Conservation (phyloP, 768 basidiomycete species). For the Hypsizygus marmoreus region DNA sequence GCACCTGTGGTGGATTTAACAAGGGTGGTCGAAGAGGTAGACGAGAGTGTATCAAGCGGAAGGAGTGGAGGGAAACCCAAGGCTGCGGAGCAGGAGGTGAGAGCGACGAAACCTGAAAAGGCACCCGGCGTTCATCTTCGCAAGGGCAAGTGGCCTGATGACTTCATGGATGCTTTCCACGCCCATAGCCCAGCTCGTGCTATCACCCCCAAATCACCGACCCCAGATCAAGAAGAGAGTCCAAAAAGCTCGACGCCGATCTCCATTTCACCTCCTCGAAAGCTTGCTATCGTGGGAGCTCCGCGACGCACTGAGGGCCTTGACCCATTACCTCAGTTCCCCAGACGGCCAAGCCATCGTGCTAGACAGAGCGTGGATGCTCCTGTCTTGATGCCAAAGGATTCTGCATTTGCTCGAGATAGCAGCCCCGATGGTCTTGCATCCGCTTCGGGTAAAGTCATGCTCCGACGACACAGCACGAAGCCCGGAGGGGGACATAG, state of each 20-base stretch:
- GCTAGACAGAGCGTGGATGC: conserved; percentile 65
- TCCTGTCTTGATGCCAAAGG: conserved; percentile 50
- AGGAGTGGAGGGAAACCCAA: conserved; percentile 27
- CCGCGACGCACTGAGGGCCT: conserved; percentile 45
- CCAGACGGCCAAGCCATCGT: conserved; percentile 63
- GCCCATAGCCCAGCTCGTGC: conserved; percentile 30
- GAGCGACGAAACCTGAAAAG: conserved; percentile 28
- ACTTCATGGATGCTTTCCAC: conserved; percentile 67
- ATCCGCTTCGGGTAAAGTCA: conserved; percentile 40
- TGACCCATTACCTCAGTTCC: conserved; percentile 49
- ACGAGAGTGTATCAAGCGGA: conserved; percentile 53
- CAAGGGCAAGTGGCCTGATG: conserved; percentile 85
- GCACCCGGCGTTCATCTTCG: conserved; percentile 55
- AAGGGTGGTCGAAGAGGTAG: conserved; percentile 73
- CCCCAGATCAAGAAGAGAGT: conserved; percentile 24
- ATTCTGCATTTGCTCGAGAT: conserved; percentile 50
- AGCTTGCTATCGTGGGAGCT: conserved; percentile 55
- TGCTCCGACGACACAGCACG: conserved; percentile 61
- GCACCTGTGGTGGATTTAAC: conserved; percentile 59
- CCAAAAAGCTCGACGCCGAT: conserved; percentile 29
- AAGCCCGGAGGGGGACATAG: conserved; percentile 42
- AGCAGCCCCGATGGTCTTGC: conserved; percentile 57
- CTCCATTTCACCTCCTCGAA: conserved; percentile 51
- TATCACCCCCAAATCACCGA: conserved; percentile 29
- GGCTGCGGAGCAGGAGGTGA: conserved; percentile 21